A percentile compares a stretch with the other conserved stretches of the same genome.
Evolutionary conservation across 805 yeast species (phyloP).

Genomic region (Wickerhamomyces tratensis): DNA sequence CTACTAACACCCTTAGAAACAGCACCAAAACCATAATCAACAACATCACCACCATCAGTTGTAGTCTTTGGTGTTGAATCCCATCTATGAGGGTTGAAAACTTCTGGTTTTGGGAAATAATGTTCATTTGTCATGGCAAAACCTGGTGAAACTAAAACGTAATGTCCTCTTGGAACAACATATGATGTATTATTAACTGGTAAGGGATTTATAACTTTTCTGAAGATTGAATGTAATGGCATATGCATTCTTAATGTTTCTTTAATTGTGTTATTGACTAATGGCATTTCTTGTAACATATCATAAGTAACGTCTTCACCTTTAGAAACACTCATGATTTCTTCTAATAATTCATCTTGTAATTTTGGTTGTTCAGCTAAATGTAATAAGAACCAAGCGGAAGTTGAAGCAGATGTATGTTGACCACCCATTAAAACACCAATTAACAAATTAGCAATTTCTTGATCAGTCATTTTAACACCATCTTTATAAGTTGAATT

Average conservation of each 20-base stretch:
- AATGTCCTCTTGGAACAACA: conserved; percentile 83
- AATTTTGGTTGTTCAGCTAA: conserved; percentile 80
- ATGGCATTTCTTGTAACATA: conserved; percentile 69
- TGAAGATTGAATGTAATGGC: conserved; percentile 93
- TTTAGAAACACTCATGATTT: conserved; percentile 55
- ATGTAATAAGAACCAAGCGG: conserved; percentile 90
- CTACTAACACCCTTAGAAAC: conserved; percentile 93
- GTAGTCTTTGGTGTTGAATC: conserved; percentile 35
- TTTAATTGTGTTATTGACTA: conserved; percentile 75
- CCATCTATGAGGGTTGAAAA: conserved; percentile 90
- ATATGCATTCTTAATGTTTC: conserved; percentile 94
- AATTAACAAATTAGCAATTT: conserved; percentile 86
- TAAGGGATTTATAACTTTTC: conserved; percentile 75
- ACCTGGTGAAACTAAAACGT: conserved; percentile 91
- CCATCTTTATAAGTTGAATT: conserved; percentile 89
- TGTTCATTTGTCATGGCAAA: conserved; percentile 68
- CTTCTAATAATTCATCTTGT: conserved; percentile 73
- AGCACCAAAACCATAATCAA: conserved; percentile 96
- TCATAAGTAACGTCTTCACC: conserved; percentile 70
- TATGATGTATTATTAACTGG: conserved; percentile 70
- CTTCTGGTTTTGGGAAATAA: conserved; percentile 68
- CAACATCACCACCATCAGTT: conserved; percentile 86
- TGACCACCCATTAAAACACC: conserved; percentile 99
- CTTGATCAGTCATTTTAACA: conserved; percentile 85
- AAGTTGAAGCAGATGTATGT: conserved; percentile 94